A percentile compares a stretch with the other conserved stretches of the same genome.
Evolutionary conservation across 106 monocot genomes (phyloP).

Genomic region (Dioscorea zingiberensis): DNA sequence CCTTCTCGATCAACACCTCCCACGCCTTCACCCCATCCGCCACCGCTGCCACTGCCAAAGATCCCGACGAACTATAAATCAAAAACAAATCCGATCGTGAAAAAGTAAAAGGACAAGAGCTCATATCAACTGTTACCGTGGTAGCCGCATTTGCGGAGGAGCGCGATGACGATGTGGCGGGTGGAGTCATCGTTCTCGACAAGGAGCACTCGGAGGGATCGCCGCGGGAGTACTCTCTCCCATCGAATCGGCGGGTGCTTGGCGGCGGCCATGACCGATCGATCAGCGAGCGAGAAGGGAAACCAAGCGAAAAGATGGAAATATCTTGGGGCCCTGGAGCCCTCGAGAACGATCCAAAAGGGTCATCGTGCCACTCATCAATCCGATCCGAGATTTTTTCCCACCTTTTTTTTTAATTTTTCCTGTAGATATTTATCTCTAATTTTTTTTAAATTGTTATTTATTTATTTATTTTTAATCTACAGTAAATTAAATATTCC

Average conservation of each 20-base stretch:
- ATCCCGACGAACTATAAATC: not conserved
- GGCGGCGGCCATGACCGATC: not conserved
- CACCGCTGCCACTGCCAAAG: constrained; percentile 3
- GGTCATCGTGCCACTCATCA: not conserved
- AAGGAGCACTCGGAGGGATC: constrained; percentile 46
- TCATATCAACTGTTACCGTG: constrained; percentile 24
- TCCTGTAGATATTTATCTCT: too few species aligned
- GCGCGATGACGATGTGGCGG: constrained; percentile 50
- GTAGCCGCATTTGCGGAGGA: constrained; percentile 60
- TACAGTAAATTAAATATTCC: too few species aligned
- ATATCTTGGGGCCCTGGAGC: not conserved
- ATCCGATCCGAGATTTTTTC: too few species aligned
- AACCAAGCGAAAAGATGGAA: not conserved
- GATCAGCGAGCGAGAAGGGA: not conserved
- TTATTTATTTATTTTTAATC: not conserved
- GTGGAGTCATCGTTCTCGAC: constrained; percentile 68
- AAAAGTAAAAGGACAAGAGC: not conserved
- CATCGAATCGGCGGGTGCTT: constrained; percentile 11
- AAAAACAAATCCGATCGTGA: not conserved
- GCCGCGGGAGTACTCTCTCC: constrained; percentile 46
- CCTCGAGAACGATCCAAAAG: not conserved
- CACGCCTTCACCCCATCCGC: constrained; percentile 9
- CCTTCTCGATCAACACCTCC: constrained; percentile 7
- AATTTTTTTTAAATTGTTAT: not conserved
- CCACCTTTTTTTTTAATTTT: too few species aligned